Percentiles rank a stretch among this genome's conserved stretches.
Evolutionary conservation across 2,329 filamentous ascomycete genomes (phyloP).

Genomic region (Penicillium oxalicum): DNA sequence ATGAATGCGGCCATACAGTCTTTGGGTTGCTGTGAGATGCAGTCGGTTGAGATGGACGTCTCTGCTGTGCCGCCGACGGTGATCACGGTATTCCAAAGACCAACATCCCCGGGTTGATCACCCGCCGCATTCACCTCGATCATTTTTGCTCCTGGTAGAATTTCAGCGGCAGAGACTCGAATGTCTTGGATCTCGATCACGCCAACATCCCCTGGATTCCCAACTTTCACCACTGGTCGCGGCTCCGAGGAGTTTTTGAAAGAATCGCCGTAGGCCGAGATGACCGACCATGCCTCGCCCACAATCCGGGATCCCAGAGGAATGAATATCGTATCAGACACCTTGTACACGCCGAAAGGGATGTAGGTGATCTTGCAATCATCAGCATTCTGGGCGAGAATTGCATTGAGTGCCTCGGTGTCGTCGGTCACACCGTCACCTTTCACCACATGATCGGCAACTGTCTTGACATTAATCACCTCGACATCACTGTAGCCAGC

Average conservation of each 20-base stretch:
- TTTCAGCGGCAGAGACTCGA: slow-evolving; percentile 46
- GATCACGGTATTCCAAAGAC: slow-evolving; percentile 45
- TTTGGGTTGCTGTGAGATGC: slow-evolving; percentile 30
- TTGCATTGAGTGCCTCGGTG: slow-evolving; percentile 31
- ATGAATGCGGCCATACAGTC: slow-evolving; percentile 47
- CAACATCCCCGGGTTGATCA: slow-evolving; percentile 44
- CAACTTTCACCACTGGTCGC: slow-evolving; percentile 47
- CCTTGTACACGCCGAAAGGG: slow-evolving; percentile 35
- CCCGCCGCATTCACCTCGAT: slow-evolving; percentile 50
- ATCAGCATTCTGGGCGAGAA: slow-evolving; percentile 26
- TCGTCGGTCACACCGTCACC: slow-evolving; percentile 42
- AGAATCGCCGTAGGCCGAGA: slow-evolving; percentile 44
- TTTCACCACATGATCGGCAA: slow-evolving; percentile 34
- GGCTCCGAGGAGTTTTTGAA: slow-evolving; percentile 44
- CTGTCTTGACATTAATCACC: slow-evolving; percentile 45
- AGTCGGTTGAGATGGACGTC: slow-evolving; percentile 36
- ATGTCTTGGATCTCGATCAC: slow-evolving; percentile 49
- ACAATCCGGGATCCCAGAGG: slow-evolving; percentile 47
- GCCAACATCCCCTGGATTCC: slow-evolving; percentile 46
- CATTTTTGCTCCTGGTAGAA: slow-evolving; percentile 41
- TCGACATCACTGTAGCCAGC: slow-evolving; percentile 36
- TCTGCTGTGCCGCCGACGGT: slow-evolving; percentile 45
- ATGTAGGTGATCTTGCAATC: slow-evolving; percentile 30
- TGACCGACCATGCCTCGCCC: slow-evolving; percentile 51
- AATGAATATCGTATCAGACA: slow-evolving; percentile 43